These are phyloP conservation scores for Francoa sonchifolia DNA, from an alignment of 441 rosid species.

Conservation along the genomic window DNA sequence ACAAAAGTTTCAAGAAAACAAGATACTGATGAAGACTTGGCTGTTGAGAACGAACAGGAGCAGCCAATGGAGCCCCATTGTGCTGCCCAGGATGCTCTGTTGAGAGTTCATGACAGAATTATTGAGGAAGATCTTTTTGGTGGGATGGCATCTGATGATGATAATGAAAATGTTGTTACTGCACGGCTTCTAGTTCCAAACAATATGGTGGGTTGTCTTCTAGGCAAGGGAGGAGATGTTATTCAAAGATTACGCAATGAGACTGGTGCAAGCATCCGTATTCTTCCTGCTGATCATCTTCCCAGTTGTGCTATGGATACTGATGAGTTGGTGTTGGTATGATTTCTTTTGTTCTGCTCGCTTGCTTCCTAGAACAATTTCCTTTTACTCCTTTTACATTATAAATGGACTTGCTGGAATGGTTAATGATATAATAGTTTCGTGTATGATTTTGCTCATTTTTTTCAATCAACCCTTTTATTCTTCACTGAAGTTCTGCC, in stretches of 20 bases:
- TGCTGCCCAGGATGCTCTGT: slow-evolving; percentile 57
- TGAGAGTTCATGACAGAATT: slow-evolving; percentile 44
- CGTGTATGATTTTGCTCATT: too few species aligned
- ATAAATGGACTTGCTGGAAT: neutral
- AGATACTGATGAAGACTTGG: slow-evolving; percentile 16
- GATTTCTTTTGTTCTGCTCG: slow-evolving; percentile 3
- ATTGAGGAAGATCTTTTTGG: slow-evolving; percentile 35
- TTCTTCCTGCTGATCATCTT: slow-evolving; percentile 40
- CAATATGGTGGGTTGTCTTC: slow-evolving; percentile 46
- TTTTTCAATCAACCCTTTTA: too few species aligned
- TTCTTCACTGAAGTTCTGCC: too few species aligned
- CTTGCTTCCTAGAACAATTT: neutral
- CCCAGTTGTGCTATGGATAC: slow-evolving; percentile 42
- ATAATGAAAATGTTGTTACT: slow-evolving; percentile 23
- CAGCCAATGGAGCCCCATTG: slow-evolving; percentile 30
- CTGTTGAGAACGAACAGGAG: slow-evolving; percentile 15
- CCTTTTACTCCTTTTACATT: neutral
- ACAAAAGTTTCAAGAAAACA: slow-evolving; percentile 15
- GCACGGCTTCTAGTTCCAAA: slow-evolving; percentile 47
- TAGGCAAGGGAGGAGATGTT: slow-evolving; percentile 47
- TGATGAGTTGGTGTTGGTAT: slow-evolving; percentile 56
- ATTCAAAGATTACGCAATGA: slow-evolving; percentile 42
- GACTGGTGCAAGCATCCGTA: slow-evolving; percentile 44
- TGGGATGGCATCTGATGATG: slow-evolving; percentile 31
- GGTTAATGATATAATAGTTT: too few species aligned